Conservation (phyloP, 192 early-diverging fungal species). For the Phlyctochytrium arcticum region DNA sequence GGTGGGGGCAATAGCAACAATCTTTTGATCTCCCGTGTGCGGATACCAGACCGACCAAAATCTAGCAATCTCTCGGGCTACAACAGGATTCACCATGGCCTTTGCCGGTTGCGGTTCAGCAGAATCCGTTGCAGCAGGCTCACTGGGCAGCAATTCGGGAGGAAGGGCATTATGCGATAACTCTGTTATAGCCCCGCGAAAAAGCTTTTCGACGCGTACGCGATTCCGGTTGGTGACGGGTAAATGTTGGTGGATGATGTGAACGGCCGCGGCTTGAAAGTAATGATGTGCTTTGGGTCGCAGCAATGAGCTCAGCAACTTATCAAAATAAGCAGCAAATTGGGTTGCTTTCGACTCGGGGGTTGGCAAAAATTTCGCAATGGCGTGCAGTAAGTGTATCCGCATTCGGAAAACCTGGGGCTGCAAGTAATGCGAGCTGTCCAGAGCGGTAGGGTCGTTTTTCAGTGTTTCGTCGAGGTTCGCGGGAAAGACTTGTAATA, state of each 20-base stretch:
- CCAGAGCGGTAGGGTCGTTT: constrained; percentile 23
- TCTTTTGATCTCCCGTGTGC: constrained; percentile 7
- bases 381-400: constrained; percentile 32
- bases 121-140: background rate
- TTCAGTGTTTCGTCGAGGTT: background rate
- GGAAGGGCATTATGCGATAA: constrained; percentile 14
- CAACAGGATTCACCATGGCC: constrained; percentile 1
- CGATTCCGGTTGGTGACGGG: constrained; percentile 47
- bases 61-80: constrained; percentile 4
- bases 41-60: constrained; percentile 32
- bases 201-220: constrained; percentile 36
- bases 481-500: constrained; percentile 35
- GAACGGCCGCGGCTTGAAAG: constrained; percentile 35
- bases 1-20: constrained; percentile 11
- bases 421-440: constrained; percentile 21
- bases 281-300: constrained; percentile 9
- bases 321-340: constrained; percentile 43
- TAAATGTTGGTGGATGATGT: constrained; percentile 28
- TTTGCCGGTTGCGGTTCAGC: background rate
- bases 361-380: constrained; percentile 17
- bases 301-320: constrained; percentile 28
- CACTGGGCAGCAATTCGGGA: background rate
- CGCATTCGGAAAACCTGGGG: constrained; percentile 23
- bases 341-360: constrained; percentile 19
- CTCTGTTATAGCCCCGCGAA: constrained; percentile 12